Percentiles rank a stretch among this genome's conserved stretches.
Conservation (phyloP, 345 rosid species). For the Citrus hindsii region DNA sequence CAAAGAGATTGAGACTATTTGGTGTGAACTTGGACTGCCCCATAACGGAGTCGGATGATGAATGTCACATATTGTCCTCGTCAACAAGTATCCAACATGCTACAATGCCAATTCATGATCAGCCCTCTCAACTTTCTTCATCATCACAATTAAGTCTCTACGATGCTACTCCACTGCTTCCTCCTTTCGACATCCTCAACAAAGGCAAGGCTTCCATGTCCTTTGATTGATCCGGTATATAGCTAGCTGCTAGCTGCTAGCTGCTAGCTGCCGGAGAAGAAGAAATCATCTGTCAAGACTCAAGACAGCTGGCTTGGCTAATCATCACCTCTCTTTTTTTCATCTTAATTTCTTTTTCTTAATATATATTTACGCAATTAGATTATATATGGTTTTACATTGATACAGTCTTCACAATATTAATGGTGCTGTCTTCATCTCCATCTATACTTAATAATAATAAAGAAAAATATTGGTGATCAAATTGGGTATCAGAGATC, state of each 20-base stretch:
- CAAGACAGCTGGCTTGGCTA: neutral
- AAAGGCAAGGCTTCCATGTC: conserved; percentile 48
- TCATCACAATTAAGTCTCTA: conserved; percentile 32
- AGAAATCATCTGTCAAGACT: neutral
- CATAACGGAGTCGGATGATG: conserved; percentile 30
- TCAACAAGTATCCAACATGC: conserved; percentile 20
- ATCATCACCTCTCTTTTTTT: neutral
- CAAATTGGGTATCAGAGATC: neutral
- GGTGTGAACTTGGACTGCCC: conserved; percentile 97
- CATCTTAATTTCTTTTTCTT: too few relatives aligned
- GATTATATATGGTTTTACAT: neutral
- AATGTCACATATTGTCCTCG: conserved; percentile 27
- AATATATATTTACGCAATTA: neutral
- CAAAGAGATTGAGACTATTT: conserved; percentile 77
- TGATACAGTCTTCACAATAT: neutral
- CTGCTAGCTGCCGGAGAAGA: neutral
- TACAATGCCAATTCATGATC: conserved; percentile 8
- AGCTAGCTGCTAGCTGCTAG: too few relatives aligned
- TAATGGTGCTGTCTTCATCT: neutral
- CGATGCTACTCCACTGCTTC: conserved; percentile 30
- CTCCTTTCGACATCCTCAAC: conserved; percentile 26
- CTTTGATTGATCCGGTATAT: conserved; percentile 40
- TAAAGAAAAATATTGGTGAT: neutral
- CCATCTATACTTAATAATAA: neutral
- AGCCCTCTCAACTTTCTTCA: conserved; percentile 16